Base-by-base conservation (phyloP, 108 stramenopile species). In the Nitzschia inconspicua region DNA sequence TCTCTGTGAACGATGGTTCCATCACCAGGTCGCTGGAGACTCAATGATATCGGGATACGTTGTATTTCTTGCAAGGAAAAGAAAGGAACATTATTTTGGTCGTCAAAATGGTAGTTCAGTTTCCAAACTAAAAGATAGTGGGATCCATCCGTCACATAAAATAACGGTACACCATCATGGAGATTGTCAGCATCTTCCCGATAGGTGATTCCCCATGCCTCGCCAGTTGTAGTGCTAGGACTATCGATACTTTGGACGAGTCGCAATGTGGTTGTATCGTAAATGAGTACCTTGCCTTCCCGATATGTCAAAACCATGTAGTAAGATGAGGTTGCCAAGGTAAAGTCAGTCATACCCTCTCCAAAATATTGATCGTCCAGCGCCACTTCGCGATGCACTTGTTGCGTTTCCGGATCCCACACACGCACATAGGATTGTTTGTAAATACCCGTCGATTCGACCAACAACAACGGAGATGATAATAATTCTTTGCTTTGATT, bases 171-270 rank as follows among this genome's bases (percentile, higher is more conserved):
- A n/a, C n/a, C n/a, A n/a, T n/a, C n/a, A n/a, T n/a, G n/a, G n/a
- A n/a, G n/a, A n/a, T n/a, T n/a, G n/a, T n/a, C n/a, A n/a, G n/a
- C n/a, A n/a, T n/a, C n/a, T n/a, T n/a, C n/a, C n/a, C n/a, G n/a
- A 57, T 75, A 89, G 26, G 91, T 83, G 34, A 93, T 85, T 4
- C 91, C 91, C 91, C 91, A 93, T 19, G 88, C 91, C 63, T 93
- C 84, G 6, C 57, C 56, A 1, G 29, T 64, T 2, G 75, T 86
- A 41, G 67, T 53, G 7, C 77, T 82, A 18, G 80, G 60, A 9
- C 30, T 36, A 3, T 42, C 20, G 35, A 58, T 80, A 44, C 41
- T 73, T 44, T 29, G 43, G 2, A 80, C 25, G 10, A 60, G 27
- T 30, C 67, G 34, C 40, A 86, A 31, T 5, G 75, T 61, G 23